Evolutionary conservation across 306 rosid genomes (phyloP).

Genomic region (Casuarina equisetifolia): DNA sequence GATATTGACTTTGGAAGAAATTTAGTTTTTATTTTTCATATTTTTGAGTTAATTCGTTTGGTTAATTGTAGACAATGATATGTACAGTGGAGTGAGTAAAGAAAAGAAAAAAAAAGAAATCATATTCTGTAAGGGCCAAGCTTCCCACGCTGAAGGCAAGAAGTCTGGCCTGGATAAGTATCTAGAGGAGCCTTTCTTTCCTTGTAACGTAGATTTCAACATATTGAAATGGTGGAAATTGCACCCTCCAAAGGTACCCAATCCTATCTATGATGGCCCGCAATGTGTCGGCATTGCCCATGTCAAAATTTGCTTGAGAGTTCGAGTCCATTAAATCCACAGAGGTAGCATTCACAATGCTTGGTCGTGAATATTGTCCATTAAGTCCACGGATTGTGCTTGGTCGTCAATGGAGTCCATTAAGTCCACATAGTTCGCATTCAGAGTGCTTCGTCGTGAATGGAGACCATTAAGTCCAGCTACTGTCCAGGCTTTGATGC

Average conservation of each 20-base stretch:
- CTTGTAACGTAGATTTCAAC: conserved; percentile 75
- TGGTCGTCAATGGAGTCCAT: conserved; percentile 68
- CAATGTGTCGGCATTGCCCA: conserved; percentile 72
- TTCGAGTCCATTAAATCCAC: conserved; percentile 31
- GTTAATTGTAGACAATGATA: too few species aligned
- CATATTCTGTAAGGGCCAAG: too few species aligned
- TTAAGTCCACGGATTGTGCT: conserved; percentile 60
- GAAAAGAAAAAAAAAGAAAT: too few species aligned
- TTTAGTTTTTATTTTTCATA: too few species aligned
- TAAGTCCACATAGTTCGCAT: too few species aligned
- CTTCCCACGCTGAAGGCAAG: conserved; percentile 67
- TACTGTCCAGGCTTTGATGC: conserved; percentile 84
- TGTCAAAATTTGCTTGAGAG: conserved; percentile 52
- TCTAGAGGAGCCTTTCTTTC: conserved; percentile 93
- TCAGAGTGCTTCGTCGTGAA: too few species aligned
- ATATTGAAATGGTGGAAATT: conserved; percentile 96
- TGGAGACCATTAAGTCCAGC: conserved; percentile 45
- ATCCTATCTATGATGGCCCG: conserved; percentile 96
- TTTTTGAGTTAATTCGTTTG: too few species aligned
- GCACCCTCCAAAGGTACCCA: conserved; percentile 93
- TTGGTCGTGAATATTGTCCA: conserved; percentile 1
- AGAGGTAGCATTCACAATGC: too few species aligned
- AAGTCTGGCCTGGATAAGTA: too few species aligned
- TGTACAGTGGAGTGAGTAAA: too few species aligned
- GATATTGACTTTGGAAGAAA: too few species aligned